Conservation (phyloP, 2,329 filamentous ascomycete species). For the Colletotrichum godetiae region DNA sequence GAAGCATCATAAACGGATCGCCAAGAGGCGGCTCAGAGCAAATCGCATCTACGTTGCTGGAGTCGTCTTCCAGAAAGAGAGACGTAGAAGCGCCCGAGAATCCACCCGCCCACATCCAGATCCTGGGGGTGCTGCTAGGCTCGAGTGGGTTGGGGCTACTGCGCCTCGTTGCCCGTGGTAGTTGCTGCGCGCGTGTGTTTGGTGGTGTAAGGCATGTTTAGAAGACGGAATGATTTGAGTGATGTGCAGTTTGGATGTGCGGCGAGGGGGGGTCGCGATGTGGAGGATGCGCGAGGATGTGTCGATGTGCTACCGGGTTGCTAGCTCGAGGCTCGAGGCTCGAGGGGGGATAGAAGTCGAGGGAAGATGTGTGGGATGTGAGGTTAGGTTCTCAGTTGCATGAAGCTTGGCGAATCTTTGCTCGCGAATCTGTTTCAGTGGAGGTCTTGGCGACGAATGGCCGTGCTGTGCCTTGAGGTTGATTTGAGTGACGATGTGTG, state of each 20-base stretch:
- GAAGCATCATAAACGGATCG: slow-evolving; percentile 9
- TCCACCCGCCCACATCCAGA: slow-evolving; percentile 2
- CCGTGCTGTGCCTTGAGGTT: slow-evolving; percentile 30
- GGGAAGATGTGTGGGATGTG: background rate
- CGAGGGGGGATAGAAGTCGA: background rate
- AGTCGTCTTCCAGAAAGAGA: slow-evolving; percentile 9
- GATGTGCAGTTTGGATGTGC: background rate
- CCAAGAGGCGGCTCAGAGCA: slow-evolving; percentile 25
- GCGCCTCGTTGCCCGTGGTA: slow-evolving; percentile 3
- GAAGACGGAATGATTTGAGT: slow-evolving; percentile 12
- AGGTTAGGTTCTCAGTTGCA: slow-evolving; percentile 24
- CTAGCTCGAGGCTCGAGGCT: slow-evolving; percentile 9
- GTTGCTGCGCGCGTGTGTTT: background rate
- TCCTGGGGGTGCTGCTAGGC: background rate
- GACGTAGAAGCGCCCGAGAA: slow-evolving; percentile 12
- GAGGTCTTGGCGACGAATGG: slow-evolving; percentile 22
- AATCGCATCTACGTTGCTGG: slow-evolving; percentile 28
- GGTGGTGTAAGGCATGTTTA: background rate
- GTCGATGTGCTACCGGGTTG: slow-evolving; percentile 1
- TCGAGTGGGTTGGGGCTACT: background rate
- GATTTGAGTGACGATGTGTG: slow-evolving; percentile 4
- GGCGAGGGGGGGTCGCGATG: slow-evolving; percentile 4
- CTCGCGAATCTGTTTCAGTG: slow-evolving; percentile 32
- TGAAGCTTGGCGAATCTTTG: slow-evolving; percentile 35
- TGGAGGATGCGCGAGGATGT: background rate